Base-by-base conservation (phyloP, 768 basidiomycete species). In the Steccherinum ochraceum region DNA sequence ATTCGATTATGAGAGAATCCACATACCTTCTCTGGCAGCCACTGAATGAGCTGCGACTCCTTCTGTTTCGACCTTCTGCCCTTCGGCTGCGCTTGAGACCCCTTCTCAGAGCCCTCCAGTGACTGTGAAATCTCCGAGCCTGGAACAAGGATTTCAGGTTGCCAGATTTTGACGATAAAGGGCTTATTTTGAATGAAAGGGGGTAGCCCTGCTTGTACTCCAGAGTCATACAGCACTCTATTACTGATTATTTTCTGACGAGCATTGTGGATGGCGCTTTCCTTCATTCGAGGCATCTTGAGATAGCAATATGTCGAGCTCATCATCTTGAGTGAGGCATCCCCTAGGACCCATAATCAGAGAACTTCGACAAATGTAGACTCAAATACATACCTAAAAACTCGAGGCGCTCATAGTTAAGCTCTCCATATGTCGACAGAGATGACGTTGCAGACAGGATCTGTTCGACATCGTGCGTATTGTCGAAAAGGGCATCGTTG, bases 401-500 rank as follows among this genome's bases (percentile, higher is more conserved):
- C 64, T 93, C 92, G 43, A 92, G 68, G 27, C 91, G 81, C 67
- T 94, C 89, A 65, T 93, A 93, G 68, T 93, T 78, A 52, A 75
- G 74, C 56, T 86, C 88, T 44, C 78, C 73, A 24, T 78, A 77
- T 26, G 81, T 81, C 7, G 87, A 81, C 5, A 86, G 84, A 0
- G 89, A 71, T 54, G 81, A 83, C 39, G 90, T 70, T 10, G 92
- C 88, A 35, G 74, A 70, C 45, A 81, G 75, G 39, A 93, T 69
- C 20, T 79, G 70, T 24, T 75, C 66, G 58, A 87, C 84, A 13
- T 72, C 65, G 41, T 93, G 75, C n/a, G 72, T 65, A 62, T 81
- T 70, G 54, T 77, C 66, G 61, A 94, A 86, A 39, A 84, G 67
- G 50, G 67, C 77, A 20, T 78, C 79, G 59, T 91, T 90, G 56